A percentile compares a stretch with the other conserved stretches of the same genome.
Evolutionary conservation across 2,329 filamentous ascomycete genomes (phyloP).

Genomic region (Cladosporium halotolerans): DNA sequence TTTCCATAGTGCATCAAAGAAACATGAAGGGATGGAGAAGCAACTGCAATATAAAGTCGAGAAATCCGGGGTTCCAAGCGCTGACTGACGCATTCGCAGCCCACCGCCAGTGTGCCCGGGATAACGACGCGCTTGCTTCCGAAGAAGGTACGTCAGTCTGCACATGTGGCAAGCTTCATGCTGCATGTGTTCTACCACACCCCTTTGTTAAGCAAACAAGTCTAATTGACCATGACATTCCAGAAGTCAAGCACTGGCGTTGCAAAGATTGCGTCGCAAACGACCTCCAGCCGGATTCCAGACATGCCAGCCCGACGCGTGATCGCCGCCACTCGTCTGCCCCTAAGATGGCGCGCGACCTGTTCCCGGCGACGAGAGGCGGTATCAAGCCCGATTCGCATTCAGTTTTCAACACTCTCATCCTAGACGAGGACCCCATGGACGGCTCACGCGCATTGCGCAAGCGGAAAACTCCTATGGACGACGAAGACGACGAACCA

Average conservation of each 20-base stretch:
- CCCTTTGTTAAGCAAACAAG: slow-evolving; percentile 11
- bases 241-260: slow-evolving; percentile 56
- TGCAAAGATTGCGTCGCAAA: slow-evolving; percentile 54
- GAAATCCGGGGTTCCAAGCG: slow-evolving; percentile 31
- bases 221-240: slow-evolving; percentile 20
- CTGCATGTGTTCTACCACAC: not conserved
- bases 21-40: slow-evolving; percentile 18
- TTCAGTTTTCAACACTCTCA: slow-evolving; percentile 69
- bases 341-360: slow-evolving; percentile 59
- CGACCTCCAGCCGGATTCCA: slow-evolving; percentile 40
- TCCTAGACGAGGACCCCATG: slow-evolving; percentile 65
- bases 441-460: slow-evolving; percentile 72
- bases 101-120: slow-evolving; percentile 82
- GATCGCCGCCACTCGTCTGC: slow-evolving; percentile 52
- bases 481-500: slow-evolving; percentile 44
- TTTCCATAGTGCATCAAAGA: slow-evolving; percentile 1
- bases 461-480: slow-evolving; percentile 70
- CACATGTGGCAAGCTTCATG: not conserved
- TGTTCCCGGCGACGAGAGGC: slow-evolving; percentile 63
- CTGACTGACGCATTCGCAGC: slow-evolving; percentile 56
- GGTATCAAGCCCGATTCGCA: slow-evolving; percentile 62
- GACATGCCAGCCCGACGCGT: slow-evolving; percentile 31
- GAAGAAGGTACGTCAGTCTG: slow-evolving; percentile 55
- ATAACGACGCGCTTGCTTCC: slow-evolving; percentile 56
- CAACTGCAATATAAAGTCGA: slow-evolving; percentile 17